Base-by-base conservation (phyloP, 2,329 filamentous ascomycete species). In the Aureobasidium uvarum region DNA sequence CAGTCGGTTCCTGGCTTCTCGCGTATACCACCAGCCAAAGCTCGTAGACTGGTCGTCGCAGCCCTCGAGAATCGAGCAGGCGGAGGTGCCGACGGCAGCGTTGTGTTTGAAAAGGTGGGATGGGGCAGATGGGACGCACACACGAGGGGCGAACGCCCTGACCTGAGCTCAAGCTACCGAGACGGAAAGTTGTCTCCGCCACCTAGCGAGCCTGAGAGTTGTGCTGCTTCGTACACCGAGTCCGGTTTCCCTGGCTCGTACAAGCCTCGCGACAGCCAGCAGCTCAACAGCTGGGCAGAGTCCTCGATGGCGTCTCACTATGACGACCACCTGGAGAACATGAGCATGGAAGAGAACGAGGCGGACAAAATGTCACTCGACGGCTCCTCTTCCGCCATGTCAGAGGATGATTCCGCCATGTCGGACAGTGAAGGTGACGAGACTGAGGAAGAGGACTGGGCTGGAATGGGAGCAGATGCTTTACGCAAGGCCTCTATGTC, bases 361-460 rank as follows among this genome's bases (percentile, higher is more conserved):
- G 93, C 90, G 41, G 94, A 98, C 78, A 94, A 93, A 77, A 98
- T 98, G 94, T 97, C 93, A 67, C 84, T 92, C 56, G 89, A 91
- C 72, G 84, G 90, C 73, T 92, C 90, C 73, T 92, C 89, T 38
- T 80, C 80, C 45, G 70, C 82, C 76, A 78, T 88, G 80, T 87
- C 88, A 71, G 89, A 91, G 71, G 86, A 91, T 67, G 88, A 90
- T 70, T 71, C 70, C 20, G 68, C 70, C 38, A 72, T 69, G 39
- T 70, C 70, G 20, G 70, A 70, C 18, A 66, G 65, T 46, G 70
- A 70, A 13, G 77, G 80, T 68, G 92, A 96, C 74, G 85, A 91
- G 67, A 98, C 95, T 28, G 95, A 98, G 74, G 92, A 97, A 74
- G 94, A 98, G 77, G 93, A 98, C 78, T 97, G 94, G 93, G 91